Conservation (phyloP, 2,329 filamentous ascomycete species). For the Aplosporella prunicola region DNA sequence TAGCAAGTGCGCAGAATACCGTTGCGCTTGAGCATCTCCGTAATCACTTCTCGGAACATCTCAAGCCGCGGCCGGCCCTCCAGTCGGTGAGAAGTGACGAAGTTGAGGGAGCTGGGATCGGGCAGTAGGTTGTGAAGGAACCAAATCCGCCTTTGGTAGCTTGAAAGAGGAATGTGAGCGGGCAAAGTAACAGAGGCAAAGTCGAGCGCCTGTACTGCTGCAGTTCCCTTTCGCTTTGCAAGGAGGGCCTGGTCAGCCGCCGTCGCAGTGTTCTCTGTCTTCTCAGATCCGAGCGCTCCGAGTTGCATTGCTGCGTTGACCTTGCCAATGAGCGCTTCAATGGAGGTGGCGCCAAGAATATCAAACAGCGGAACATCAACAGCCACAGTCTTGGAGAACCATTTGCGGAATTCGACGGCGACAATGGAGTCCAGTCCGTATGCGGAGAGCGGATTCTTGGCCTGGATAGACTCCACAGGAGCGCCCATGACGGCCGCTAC, state of each 20-base stretch:
- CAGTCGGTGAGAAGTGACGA: conserved; percentile 14
- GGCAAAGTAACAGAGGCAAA: background rate
- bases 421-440: conserved; percentile 22
- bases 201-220: background rate
- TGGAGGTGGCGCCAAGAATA: conserved; percentile 25
- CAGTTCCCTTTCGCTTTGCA: background rate
- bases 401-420: conserved; percentile 18
- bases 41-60: conserved; percentile 12
- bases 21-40: conserved; percentile 14
- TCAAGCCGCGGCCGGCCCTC: conserved; percentile 13
- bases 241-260: background rate
- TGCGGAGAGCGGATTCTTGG: conserved; percentile 15
- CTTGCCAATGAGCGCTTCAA: conserved; percentile 3
- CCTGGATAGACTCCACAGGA: conserved; percentile 2
- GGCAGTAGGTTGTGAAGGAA: conserved; percentile 18
- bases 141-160: conserved; percentile 18
- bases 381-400: conserved; percentile 22
- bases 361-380: conserved; percentile 40
- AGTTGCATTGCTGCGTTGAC: conserved; percentile 1
- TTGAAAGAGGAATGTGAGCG: conserved; percentile 18
- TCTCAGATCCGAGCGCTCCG: background rate
- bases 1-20: conserved; percentile 16
- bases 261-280: background rate
- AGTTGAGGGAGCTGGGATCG: conserved; percentile 17
- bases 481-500: conserved; percentile 1